These are phyloP conservation scores for Komagataella pseudopastoris DNA, from an alignment of 805 yeast species.

Conservation along the genomic window DNA sequence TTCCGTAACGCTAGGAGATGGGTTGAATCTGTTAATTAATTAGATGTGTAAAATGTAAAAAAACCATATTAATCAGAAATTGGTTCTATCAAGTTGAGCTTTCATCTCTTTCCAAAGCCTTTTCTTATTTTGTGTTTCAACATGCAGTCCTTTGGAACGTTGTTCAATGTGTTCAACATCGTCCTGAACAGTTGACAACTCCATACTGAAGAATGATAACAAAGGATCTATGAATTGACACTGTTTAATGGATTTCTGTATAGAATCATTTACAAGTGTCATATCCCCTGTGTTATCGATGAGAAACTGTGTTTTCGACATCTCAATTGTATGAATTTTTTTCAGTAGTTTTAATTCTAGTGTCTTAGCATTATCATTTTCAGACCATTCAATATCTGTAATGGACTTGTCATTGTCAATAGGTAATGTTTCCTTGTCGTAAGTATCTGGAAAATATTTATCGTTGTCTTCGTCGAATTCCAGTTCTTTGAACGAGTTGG, in stretches of 20 bases:
- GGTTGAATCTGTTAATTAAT: conserved; percentile 32
- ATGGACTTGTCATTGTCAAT: background rate
- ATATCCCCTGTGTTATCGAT: conserved; percentile 26
- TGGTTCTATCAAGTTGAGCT: conserved; percentile 53
- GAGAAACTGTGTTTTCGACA: conserved; percentile 42
- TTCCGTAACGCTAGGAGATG: conserved; percentile 90
- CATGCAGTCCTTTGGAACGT: conserved; percentile 72
- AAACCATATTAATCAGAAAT: background rate
- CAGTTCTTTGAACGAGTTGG: background rate
- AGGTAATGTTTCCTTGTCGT: background rate
- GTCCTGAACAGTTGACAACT: conserved; percentile 46
- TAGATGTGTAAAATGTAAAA: background rate
- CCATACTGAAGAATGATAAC: conserved; percentile 44
- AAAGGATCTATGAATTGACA: conserved; percentile 43
- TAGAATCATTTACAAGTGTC: conserved; percentile 24
- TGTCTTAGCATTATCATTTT: conserved; percentile 46
- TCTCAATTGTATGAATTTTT: conserved; percentile 51
- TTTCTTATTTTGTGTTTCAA: conserved; percentile 71
- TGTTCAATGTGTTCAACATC: conserved; percentile 62
- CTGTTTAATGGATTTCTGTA: conserved; percentile 30
- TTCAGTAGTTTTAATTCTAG: conserved; percentile 43
- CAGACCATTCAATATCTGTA: conserved; percentile 47
- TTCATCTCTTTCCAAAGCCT: conserved; percentile 57
- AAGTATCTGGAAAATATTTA: background rate
- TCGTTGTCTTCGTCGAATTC: background rate